Evolutionary conservation across 2,329 filamentous ascomycete genomes (phyloP).

Genomic region (Cryphonectria radicalis): DNA sequence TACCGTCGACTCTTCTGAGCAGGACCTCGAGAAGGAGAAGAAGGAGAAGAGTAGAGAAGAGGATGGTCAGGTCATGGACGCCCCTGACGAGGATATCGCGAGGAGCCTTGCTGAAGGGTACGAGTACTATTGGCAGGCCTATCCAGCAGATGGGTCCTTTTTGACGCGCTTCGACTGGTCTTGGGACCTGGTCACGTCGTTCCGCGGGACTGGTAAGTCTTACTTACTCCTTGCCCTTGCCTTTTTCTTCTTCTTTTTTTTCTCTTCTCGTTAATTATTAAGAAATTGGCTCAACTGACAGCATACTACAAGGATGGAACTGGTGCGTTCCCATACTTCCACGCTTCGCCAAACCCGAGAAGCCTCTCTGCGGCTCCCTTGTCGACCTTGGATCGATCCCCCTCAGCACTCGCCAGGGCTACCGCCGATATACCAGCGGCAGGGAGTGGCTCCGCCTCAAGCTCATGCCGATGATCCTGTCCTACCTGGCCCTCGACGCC

Average conservation of each 20-base stretch:
- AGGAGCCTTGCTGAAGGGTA: slow-evolving; percentile 38
- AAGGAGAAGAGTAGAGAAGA: neutral
- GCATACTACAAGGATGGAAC: slow-evolving; percentile 56
- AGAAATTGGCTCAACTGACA: too few species aligned
- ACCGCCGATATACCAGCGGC: slow-evolving; percentile 47
- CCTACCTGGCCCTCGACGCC: slow-evolving; percentile 72
- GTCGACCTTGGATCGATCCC: slow-evolving; percentile 49
- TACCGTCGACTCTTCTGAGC: neutral
- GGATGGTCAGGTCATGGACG: neutral
- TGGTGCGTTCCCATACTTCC: slow-evolving; percentile 57
- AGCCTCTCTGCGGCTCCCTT: slow-evolving; percentile 44
- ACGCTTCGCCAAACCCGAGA: slow-evolving; percentile 45
- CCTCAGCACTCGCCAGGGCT: slow-evolving; percentile 50
- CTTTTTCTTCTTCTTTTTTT: too few species aligned
- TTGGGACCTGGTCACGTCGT: slow-evolving; percentile 57
- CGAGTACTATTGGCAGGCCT: slow-evolving; percentile 65
- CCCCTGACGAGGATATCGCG: slow-evolving; percentile 36
- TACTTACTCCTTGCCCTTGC: neutral
- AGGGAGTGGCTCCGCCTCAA: slow-evolving; percentile 50
- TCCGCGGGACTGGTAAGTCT: slow-evolving; percentile 57
- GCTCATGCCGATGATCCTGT: slow-evolving; percentile 51
- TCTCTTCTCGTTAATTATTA: too few species aligned
- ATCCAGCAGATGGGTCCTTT: slow-evolving; percentile 55
- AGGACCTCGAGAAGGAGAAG: neutral
- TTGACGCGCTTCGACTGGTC: slow-evolving; percentile 58